Conservation (phyloP, 2,329 filamentous ascomycete genomes). For the Colletotrichum noveboracense region DNA sequence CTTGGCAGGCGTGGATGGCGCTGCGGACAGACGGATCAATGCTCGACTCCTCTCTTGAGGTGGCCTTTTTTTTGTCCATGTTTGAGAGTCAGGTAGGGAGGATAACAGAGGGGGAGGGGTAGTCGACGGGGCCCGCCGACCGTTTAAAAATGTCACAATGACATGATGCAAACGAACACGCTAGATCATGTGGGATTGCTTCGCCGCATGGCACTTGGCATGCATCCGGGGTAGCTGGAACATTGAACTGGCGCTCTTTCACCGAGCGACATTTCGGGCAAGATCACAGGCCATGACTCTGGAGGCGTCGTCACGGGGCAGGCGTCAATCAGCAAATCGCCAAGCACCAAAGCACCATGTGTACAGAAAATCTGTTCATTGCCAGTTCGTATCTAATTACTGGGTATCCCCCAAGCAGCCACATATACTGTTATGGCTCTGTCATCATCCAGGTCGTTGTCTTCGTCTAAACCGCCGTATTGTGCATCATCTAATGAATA, state of each 20-base stretch:
- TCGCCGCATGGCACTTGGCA: not conserved
- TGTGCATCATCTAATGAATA: constrained; percentile 11
- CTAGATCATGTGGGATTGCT: not conserved
- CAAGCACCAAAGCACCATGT: not conserved
- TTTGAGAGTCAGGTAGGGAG: not conserved
- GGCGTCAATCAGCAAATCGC: not conserved
- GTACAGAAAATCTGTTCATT: not conserved
- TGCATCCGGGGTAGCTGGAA: not conserved
- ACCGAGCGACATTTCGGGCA: not conserved
- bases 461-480: constrained; percentile 21
- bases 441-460: constrained; percentile 22
- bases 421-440: constrained; percentile 11
- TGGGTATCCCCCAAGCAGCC: constrained; percentile 6
- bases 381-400: constrained; percentile 20
- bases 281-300: not conserved
- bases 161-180: constrained; percentile 7
- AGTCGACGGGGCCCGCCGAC: not conserved
- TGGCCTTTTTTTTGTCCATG: not conserved
- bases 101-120: not conserved
- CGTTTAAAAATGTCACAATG: constrained; percentile 20
- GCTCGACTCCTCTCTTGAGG: not conserved
- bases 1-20: constrained; percentile 12
- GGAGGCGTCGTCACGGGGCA: not conserved
- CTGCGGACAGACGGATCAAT: not conserved
- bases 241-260: not conserved